Percentiles rank a stretch among this genome's conserved stretches.
phyloP scores from a whole-genome alignment of 176 grass and related monocot species.

The bread wheat (Triticum aestivum) region DNA sequence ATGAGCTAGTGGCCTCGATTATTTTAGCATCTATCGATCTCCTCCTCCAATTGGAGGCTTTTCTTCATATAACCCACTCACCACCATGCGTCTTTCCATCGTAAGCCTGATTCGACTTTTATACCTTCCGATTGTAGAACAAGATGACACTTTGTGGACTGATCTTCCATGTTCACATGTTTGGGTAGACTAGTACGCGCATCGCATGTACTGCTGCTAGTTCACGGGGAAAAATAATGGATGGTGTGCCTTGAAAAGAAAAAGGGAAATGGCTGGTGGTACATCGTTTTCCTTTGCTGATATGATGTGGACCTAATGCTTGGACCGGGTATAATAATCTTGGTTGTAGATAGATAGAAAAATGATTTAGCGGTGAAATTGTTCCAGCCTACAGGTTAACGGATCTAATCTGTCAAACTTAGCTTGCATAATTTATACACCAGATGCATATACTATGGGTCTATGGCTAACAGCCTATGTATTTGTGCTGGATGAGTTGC shows the following conservation, averaged over 20 bases:
- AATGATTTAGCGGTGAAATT: background rate
- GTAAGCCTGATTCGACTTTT: background rate
- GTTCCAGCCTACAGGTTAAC: constrained; percentile 10
- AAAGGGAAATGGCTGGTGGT: background rate
- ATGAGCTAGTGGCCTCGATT: constrained; percentile 2
- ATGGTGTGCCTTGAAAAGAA: background rate
- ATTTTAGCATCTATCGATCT: background rate
- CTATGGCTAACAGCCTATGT: background rate
- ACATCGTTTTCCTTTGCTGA: background rate
- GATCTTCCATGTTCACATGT: constrained; percentile 22
- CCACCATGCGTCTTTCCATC: background rate
- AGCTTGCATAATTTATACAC: background rate
- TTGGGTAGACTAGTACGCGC: background rate
- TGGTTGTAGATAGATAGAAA: background rate
- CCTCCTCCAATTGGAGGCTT: constrained; percentile 12
- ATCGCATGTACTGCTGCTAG: no score
- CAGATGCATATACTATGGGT: background rate
- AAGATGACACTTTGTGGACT: background rate
- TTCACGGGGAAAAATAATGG: background rate
- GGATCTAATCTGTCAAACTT: constrained; percentile 29
- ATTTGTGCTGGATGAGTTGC: background rate
- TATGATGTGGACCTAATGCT: background rate
- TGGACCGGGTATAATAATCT: background rate
- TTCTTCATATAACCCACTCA: constrained; percentile 21
- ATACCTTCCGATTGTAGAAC: constrained; percentile 9